Base-by-base conservation (phyloP, 1,139 yeast genomes). In the Neolecta irregularis region DNA sequence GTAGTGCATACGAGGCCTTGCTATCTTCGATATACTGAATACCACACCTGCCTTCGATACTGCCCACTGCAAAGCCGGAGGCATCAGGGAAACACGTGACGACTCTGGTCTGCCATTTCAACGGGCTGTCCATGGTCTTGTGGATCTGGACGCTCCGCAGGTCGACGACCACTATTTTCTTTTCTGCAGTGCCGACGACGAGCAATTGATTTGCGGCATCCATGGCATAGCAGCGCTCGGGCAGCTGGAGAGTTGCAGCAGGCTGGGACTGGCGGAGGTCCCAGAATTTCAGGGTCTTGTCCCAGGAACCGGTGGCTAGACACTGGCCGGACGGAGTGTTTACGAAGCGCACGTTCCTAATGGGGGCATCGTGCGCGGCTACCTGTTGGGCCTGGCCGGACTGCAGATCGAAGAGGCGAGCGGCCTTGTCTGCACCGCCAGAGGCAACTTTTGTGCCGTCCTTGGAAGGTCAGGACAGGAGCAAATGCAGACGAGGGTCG, bases 11-110 rank as follows among this genome's bases (percentile, higher is more conserved):
- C 49, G 76, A 80, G 34, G 65, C 65, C 28, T 47, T 47, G 30
- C 42, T 35, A 7, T 81, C 94, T 47, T 80, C 93, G 37, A 88
- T 72, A 55, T 85, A 88, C 51, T 83, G 93, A 48, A 91, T 75
- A n/a, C 93, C 93, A 58, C 96, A 83, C 47, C 99, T 67, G 18
- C 98, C 98, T 58, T 88, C 99, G 35, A 88, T 72, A 2, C 93
- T 77, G 4, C 94, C 96, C 35, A 88, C 60, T 1, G 94, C 95
- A 55, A 69, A 91, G 5, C 96, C 95, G 49, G 79, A 77, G 7
- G 93, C 96, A 44, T 73, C 74, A 6, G 85, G 85, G 54, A 76
- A 80, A 53, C 98, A 88, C 12, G 79, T 62, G 3, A 91, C 65
- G 2, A 75, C 62, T 43, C 94, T 65, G 1, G 95, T 83, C 59